phyloP scores from a whole-genome alignment of 805 yeast genomes.

The Debaryomyces tyrocola region DNA sequence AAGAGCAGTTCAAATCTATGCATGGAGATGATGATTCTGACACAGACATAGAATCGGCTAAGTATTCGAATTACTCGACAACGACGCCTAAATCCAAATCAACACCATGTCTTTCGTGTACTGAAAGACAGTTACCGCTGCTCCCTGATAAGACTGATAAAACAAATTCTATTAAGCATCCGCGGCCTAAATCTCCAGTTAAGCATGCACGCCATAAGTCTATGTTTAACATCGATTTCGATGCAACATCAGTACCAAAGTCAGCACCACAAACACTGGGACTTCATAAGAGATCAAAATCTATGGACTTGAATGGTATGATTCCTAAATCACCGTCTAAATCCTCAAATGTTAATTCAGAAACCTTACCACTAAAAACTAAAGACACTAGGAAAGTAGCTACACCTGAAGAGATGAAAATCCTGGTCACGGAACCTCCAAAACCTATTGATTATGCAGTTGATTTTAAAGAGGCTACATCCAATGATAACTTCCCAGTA shows the following conservation, averaged over 20 bases:
- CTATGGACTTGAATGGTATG: slow-evolving; percentile 10
- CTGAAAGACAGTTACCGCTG: slow-evolving; percentile 4
- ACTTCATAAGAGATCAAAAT: slow-evolving; percentile 9
- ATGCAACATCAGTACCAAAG: slow-evolving; percentile 4
- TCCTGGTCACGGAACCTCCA: slow-evolving; percentile 41
- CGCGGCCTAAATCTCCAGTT: slow-evolving; percentile 14
- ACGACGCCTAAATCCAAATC: slow-evolving; percentile 15
- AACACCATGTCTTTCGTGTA: slow-evolving; percentile 16
- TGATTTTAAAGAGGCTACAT: slow-evolving; percentile 36
- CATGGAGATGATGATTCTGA: slow-evolving; percentile 27
- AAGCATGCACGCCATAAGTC: slow-evolving; percentile 42
- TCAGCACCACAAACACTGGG: slow-evolving; percentile 1
- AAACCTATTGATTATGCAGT: slow-evolving; percentile 34
- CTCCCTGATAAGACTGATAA: slow-evolving; percentile 1
- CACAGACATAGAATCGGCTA: slow-evolving; percentile 29
- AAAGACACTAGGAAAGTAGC: not conserved
- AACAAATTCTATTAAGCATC: not conserved
- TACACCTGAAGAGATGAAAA: slow-evolving; percentile 11
- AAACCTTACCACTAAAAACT: not conserved
- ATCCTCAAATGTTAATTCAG: not conserved
- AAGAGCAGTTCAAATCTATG: slow-evolving; percentile 24
- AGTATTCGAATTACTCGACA: slow-evolving; percentile 12
- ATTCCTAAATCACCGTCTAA: not conserved
- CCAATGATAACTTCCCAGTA: slow-evolving; percentile 1
- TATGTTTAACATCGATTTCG: slow-evolving; percentile 33